These are phyloP conservation scores for Brassica carinata DNA, from an alignment of 345 rosid genomes.

Conservation along the genomic window DNA sequence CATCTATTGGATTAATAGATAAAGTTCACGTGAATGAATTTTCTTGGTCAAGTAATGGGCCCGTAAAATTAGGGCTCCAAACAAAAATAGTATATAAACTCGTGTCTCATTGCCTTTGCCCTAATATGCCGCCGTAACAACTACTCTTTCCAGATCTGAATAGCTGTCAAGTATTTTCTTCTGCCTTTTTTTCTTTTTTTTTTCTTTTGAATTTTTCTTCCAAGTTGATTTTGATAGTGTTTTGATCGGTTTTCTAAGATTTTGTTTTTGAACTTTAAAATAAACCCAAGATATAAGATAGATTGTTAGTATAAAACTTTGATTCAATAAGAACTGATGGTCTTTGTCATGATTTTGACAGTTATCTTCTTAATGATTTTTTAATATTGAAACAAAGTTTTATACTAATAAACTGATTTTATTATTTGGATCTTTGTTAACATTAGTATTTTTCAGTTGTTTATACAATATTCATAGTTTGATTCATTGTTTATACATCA, in stretches of 20 bases:
- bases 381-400: not conserved
- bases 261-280: not conserved
- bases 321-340: not conserved
- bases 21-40: not conserved
- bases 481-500: not conserved
- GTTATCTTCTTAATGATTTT: no score
- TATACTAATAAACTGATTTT: not conserved
- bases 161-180: not conserved
- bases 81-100: not conserved
- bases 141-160: not conserved
- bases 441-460: not conserved
- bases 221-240: not conserved
- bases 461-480: not conserved
- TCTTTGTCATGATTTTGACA: not conserved
- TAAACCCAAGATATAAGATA: not conserved
- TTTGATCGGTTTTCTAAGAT: not conserved
- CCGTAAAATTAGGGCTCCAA: not conserved
- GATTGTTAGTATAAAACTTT: constrained; percentile 19
- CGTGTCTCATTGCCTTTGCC: no score
- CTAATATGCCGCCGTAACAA: not conserved
- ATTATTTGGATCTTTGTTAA: not conserved
- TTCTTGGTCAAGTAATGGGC: not conserved
- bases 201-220: not conserved
- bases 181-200: not conserved
- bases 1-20: no score